Base-by-base conservation (phyloP, 306 rosid species). In the Echinosophora koreensis region DNA sequence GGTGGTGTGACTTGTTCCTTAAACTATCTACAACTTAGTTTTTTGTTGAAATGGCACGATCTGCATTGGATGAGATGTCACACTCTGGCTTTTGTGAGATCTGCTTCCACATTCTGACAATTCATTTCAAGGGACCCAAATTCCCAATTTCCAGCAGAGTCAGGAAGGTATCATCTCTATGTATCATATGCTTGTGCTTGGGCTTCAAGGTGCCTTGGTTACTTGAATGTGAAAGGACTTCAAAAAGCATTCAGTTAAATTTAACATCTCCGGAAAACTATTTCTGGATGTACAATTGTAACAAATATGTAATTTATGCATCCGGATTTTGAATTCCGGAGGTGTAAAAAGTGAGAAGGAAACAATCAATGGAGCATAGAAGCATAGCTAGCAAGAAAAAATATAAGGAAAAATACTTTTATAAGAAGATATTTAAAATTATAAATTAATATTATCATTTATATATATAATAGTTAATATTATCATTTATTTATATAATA, bases 141-240 rank as follows among this genome's bases (percentile, higher is more conserved):
- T 60, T 87, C 96, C 32, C 85, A 82, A 13, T 92, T 92, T 80
- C 90, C 89, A 5, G 87, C 93, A 1, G 97, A 90, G 71, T 66
- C 93, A 4, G 96, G 97, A 70, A 89, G 99, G 77, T 95, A 95
- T 84, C 99, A 95, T 86, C 86, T 95, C 37, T 95, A 90, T 44
- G 54, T 90, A 78, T 92, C 99, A 11, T 95, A 90, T 84, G 97
- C 97, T 68, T 95, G 97, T 68, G 97, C 97, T 11, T 95, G 97
- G 99, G 99, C 99, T 79, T 88, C 88, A 46, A 87, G 99, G 82
- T 92, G 98, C 88, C 96, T 91, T 66, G 90, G 93, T 42, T 93
- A 83, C 84, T 87, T 93, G 90, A 86, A 82, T 69, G 77, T 93
- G 76, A 93, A 93, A 74, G 98, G 97, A 69, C 98, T 93, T 66